A percentile compares a stretch with the other conserved stretches of the same genome.
Evolutionary conservation across 202 grass and related monocot species (phyloP).

Genomic region (Setaria viridis): DNA sequence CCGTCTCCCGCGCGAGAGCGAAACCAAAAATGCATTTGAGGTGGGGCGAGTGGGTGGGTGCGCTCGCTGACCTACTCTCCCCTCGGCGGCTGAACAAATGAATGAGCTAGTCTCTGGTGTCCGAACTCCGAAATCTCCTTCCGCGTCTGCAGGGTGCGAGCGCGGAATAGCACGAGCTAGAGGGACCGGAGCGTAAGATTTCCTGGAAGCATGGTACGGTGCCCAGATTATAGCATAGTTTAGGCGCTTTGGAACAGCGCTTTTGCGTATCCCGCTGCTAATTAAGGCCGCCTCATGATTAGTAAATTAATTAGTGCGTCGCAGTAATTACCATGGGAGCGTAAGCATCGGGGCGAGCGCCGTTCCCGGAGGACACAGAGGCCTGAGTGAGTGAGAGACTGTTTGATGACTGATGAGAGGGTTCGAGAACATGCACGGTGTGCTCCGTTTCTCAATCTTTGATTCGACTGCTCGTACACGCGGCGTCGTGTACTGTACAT

Average conservation of each 20-base stretch:
- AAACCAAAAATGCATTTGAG: conserved; percentile 29
- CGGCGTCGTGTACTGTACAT: background rate
- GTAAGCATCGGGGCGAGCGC: background rate
- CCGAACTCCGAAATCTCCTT: conserved; percentile 28
- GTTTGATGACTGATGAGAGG: background rate
- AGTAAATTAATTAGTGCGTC: conserved; percentile 14
- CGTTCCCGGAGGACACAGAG: no score
- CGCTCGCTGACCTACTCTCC: background rate
- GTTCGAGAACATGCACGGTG: background rate
- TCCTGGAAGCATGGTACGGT: conserved; percentile 1
- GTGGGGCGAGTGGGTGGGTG: background rate
- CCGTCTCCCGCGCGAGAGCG: conserved; percentile 3
- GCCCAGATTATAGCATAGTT: background rate
- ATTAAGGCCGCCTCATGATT: conserved; percentile 43
- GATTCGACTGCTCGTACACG: background rate
- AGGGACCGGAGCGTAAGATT: conserved; percentile 24
- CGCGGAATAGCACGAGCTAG: conserved; percentile 18
- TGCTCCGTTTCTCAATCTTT: background rate
- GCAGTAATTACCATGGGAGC: background rate
- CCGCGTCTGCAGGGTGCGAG: background rate
- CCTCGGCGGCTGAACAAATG: conserved; percentile 34
- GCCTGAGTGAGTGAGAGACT: no score
- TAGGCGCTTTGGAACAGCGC: conserved; percentile 41
- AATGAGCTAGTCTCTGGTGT: background rate
- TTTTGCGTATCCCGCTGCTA: conserved; percentile 50